These are phyloP conservation scores for Apophysomyces sp. DNA, from an alignment of 371 early-diverging fungal genomes.

Conservation along the genomic window DNA sequence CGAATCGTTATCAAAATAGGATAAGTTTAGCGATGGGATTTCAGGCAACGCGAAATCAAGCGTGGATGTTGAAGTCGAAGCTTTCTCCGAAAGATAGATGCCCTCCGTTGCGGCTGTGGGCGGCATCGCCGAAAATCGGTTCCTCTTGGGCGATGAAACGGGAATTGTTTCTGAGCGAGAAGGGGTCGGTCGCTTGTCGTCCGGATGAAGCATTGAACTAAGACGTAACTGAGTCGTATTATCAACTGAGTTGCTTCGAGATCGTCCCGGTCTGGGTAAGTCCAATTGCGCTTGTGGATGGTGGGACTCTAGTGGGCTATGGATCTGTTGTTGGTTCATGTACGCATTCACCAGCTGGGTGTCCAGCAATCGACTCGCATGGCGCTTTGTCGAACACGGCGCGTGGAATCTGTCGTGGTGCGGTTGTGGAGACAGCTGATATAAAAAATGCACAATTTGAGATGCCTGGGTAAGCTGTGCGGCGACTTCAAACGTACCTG, in stretches of 20 bases:
- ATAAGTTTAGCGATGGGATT: conserved; percentile 33
- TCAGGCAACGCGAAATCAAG: conserved; percentile 19
- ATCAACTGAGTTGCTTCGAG: conserved; percentile 29
- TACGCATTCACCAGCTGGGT: neutral
- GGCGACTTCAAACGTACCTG: neutral
- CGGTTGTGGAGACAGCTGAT: neutral
- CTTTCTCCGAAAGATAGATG: neutral
- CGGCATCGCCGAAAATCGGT: conserved; percentile 10
- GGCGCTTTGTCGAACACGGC: neutral
- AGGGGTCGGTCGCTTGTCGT: conserved; percentile 1
- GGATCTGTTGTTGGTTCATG: neutral
- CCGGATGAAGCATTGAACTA: neutral
- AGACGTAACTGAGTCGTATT: conserved; percentile 15
- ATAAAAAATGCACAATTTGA: neutral
- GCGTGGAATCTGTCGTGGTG: neutral
- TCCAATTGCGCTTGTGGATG: neutral
- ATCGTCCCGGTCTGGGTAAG: conserved; percentile 23
- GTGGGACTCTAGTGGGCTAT: neutral
- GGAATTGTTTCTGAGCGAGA: conserved; percentile 20
- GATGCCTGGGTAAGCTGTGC: neutral
- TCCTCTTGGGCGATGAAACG: conserved; percentile 6
- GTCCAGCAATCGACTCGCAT: neutral
- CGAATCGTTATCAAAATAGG: conserved; percentile 49
- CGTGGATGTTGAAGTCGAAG: conserved; percentile 14
- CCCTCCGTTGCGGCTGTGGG: neutral